These are phyloP conservation scores for Aspergillus transmontanensis DNA, from an alignment of 2,329 filamentous ascomycete species.

Conservation along the genomic window DNA sequence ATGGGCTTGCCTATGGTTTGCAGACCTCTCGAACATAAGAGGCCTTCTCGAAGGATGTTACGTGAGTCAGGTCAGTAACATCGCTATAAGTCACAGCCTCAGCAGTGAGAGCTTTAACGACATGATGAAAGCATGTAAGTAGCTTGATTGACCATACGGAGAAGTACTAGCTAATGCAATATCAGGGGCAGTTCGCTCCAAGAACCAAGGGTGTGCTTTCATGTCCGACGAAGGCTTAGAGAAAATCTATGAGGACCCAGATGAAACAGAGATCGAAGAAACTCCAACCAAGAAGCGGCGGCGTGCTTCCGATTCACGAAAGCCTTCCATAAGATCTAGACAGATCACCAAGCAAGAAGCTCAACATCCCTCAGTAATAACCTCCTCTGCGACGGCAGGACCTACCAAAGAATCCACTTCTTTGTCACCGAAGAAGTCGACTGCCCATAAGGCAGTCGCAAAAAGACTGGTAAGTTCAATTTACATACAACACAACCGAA, in stretches of 20 bases:
- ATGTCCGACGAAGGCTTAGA: rapidly evolving
- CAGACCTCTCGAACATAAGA: neutral
- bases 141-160: rapidly evolving
- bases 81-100: too few species aligned
- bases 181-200: neutral
- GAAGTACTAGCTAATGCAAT: neutral
- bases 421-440: too few species aligned
- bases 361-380: rapidly evolving
- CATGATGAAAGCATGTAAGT: neutral
- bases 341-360: rapidly evolving
- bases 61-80: too few species aligned
- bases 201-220: rapidly evolving
- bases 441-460: too few species aligned
- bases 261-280: neutral
- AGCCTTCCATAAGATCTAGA: too few species aligned
- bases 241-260: rapidly evolving
- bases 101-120: neutral
- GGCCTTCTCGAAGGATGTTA: too few species aligned
- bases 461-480: too few species aligned
- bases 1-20: neutral
- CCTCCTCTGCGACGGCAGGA: too few species aligned
- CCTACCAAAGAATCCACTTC: rapidly evolving
- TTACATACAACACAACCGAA: too few species aligned
- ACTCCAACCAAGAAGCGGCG: neutral
- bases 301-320: neutral